Evolutionary conservation across 163 green algal species (phyloP).

Genomic region (Volvox carteri): DNA sequence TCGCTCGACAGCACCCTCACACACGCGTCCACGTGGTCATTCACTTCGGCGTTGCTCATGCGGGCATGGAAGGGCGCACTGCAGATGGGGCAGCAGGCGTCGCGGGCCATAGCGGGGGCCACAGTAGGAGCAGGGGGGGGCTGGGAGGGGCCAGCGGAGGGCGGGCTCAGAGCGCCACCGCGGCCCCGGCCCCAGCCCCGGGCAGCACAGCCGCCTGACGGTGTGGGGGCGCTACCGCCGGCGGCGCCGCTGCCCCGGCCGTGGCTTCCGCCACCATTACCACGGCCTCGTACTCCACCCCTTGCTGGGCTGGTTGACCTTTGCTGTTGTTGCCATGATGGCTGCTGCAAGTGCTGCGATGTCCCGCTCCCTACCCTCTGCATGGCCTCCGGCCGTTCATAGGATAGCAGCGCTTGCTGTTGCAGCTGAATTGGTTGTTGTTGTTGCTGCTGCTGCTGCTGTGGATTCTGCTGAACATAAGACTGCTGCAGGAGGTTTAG

Average conservation of each 20-base stretch:
- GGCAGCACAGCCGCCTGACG: background rate
- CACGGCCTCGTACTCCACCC: background rate
- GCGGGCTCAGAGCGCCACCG: background rate
- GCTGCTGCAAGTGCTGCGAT: background rate
- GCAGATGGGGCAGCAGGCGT: constrained; percentile 28
- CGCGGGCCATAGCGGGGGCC: constrained; percentile 1
- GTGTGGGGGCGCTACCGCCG: background rate
- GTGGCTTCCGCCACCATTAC: background rate
- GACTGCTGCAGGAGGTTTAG: background rate
- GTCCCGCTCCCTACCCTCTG: background rate
- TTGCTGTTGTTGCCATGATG: constrained; percentile 4
- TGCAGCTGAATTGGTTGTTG: background rate
- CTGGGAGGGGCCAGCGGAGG: background rate
- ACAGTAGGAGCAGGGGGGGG: background rate
- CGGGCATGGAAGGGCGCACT: background rate
- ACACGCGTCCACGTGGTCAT: constrained; percentile 40
- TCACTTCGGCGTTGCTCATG: constrained; percentile 39
- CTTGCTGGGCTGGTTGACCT: background rate
- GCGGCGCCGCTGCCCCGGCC: background rate
- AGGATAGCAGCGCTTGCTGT: background rate
- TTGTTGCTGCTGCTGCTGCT: background rate
- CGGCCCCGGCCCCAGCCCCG: background rate
- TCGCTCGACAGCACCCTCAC: background rate
- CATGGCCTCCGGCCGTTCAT: background rate
- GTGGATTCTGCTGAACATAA: background rate